These are phyloP conservation scores for Ustilago hordei DNA, from an alignment of 1,284 basidiomycete genomes.

Conservation along the genomic window DNA sequence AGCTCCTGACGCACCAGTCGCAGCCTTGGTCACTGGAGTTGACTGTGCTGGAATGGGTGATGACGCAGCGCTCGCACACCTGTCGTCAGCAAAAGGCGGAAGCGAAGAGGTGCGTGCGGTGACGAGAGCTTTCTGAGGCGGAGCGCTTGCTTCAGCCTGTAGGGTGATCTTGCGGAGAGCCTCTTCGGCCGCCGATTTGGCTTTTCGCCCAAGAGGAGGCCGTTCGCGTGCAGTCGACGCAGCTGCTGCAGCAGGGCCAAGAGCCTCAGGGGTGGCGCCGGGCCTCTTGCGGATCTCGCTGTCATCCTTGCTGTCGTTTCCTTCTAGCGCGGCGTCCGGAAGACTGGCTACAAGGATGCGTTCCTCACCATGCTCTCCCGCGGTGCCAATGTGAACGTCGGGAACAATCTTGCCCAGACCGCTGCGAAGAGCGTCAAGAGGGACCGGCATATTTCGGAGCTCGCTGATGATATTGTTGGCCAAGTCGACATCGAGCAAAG, in stretches of 20 bases:
- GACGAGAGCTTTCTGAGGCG: slow-evolving; percentile 26
- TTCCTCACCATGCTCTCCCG: slow-evolving; percentile 48
- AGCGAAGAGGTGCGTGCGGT: slow-evolving; percentile 40
- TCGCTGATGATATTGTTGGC: slow-evolving; percentile 63
- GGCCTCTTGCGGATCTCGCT: slow-evolving; percentile 41
- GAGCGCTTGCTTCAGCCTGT: slow-evolving; percentile 15
- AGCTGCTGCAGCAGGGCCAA: slow-evolving; percentile 11
- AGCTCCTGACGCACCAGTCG: slow-evolving; percentile 7
- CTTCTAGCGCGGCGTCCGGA: slow-evolving; percentile 24
- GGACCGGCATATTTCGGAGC: slow-evolving; percentile 54
- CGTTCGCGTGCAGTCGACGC: slow-evolving; percentile 7
- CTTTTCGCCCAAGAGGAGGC: slow-evolving; percentile 20
- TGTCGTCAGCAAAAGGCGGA: slow-evolving; percentile 22
- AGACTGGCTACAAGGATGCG: slow-evolving; percentile 32
- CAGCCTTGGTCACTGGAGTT: neutral
- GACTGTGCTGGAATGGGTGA: neutral
- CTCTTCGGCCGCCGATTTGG: slow-evolving; percentile 47
- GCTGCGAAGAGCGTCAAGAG: slow-evolving; percentile 29
- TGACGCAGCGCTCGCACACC: neutral
- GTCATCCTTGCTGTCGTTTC: slow-evolving; percentile 28
- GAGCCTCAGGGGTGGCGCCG: slow-evolving; percentile 15
- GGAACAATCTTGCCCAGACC: slow-evolving; percentile 30
- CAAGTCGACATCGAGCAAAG: slow-evolving; percentile 52
- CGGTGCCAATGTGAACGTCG: slow-evolving; percentile 37
- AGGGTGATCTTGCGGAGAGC: slow-evolving; percentile 40